Percentiles rank a stretch among this genome's conserved stretches.
phyloP scores from a whole-genome alignment of 305 asterid genomes.

The Coffea humblotiana region DNA sequence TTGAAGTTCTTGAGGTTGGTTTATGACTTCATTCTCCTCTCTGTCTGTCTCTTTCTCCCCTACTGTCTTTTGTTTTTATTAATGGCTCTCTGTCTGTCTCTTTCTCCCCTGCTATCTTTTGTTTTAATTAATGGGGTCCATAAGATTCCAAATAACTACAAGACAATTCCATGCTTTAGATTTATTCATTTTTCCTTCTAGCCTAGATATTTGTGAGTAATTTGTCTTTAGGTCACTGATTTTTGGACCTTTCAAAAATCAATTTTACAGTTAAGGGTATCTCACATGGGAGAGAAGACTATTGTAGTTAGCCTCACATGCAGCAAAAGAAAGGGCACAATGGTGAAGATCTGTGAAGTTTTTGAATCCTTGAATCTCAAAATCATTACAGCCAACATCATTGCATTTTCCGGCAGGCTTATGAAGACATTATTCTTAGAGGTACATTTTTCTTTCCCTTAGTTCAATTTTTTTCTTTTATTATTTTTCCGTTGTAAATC shows the following conservation, averaged over 20 bases:
- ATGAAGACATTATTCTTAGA: conserved; percentile 69
- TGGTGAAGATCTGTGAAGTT: conserved; percentile 66
- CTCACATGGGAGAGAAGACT: conserved; percentile 62
- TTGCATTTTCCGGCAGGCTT: conserved; percentile 59
- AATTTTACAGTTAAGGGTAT: conserved; percentile 58
- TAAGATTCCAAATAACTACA: not conserved
- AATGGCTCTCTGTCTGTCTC: not conserved
- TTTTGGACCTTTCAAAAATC: not conserved
- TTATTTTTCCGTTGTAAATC: not conserved
- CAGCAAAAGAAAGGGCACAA: conserved; percentile 61
- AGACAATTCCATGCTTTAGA: not conserved
- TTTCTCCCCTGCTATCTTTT: not conserved
- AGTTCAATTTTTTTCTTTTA: not conserved
- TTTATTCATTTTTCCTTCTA: not conserved
- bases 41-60: not conserved
- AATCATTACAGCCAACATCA: conserved; percentile 66
- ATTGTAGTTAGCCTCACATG: conserved; percentile 75
- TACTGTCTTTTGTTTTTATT: not conserved
- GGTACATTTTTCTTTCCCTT: conserved; percentile 38
- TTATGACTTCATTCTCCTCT: not conserved
- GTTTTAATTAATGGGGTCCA: not conserved
- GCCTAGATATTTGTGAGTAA: not conserved
- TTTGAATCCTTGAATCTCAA: conserved; percentile 77
- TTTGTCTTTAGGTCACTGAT: not conserved
- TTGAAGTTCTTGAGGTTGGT: conserved; percentile 74